Base-by-base conservation (phyloP, 495 filamentous ascomycete species). In the Xylaria scruposa region DNA sequence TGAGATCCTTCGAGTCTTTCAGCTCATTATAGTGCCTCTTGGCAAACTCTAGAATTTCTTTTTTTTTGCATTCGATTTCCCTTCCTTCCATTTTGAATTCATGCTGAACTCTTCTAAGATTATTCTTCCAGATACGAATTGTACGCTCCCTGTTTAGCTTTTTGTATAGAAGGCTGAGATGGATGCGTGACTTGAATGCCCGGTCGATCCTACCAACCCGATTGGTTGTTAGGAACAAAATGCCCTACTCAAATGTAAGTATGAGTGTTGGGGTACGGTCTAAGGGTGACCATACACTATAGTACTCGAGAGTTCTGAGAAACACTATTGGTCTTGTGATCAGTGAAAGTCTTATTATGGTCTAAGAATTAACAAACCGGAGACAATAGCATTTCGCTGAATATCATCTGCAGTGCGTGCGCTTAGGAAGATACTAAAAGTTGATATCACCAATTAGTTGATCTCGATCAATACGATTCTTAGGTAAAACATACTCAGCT, bases 241-340 rank as follows among this genome's bases (percentile, higher is more conserved):
- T 83, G 12, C 86, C 86, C 42, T 44, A 2, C 42, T 44, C 42
- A 44, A 17, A 44, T 0, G 42, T 44, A 44, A 3, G 42, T 44
- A 44, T 44, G 12, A 0, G 13, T 17, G 13, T 0, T 44, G 42
- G 13, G 1, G 13, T 17, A 17, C 42, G 12, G 4, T 1, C 29
- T 44, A 13, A 44, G 42, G 15, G 42, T 15, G 13, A 44, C 15
- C 42, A 44, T 13, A 44, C 42, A 2, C 76, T 68, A 69, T 88
- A 90, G 72, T 88, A 89, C 68, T 89, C 88, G 0, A 89, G 78
- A 0, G 79, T 80, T 2, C 88, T 83, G 1, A 89, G 77, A 71
- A 90, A 89, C 0, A 72, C 74, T 21, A 71, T 33, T 1, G 12
- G 29, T 1, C n/a, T 46, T 29, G 1, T 31, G 31, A 29, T 24